Evolutionary conservation across 768 basidiomycete species (phyloP).

Genomic region (Amanita subjunquillea): DNA sequence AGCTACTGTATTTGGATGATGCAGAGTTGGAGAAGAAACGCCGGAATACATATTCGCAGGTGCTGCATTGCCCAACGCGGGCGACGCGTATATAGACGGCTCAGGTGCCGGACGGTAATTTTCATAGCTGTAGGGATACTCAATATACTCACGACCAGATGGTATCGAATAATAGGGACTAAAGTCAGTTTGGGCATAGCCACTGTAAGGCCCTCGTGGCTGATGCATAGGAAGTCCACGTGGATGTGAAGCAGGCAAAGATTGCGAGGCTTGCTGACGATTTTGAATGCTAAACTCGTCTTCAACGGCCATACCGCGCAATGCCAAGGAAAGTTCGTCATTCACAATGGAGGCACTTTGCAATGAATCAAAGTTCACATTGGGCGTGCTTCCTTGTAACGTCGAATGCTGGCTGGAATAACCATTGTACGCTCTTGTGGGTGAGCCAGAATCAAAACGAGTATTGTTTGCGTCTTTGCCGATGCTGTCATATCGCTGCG

Average conservation of each 20-base stretch:
- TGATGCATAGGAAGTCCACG: conserved; percentile 24
- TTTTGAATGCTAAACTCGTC: conserved; percentile 16
- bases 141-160: conserved; percentile 40
- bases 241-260: conserved; percentile 18
- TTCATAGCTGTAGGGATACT: conserved; percentile 51
- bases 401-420: conserved; percentile 15
- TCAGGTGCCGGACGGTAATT: conserved; percentile 28
- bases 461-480: conserved; percentile 28
- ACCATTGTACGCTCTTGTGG: conserved; percentile 27
- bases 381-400: conserved; percentile 4
- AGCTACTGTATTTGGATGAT: conserved; percentile 25
- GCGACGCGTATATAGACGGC: conserved; percentile 38
- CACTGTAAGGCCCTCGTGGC: conserved; percentile 5
- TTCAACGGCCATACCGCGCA: conserved; percentile 38
- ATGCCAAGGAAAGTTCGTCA: conserved; percentile 42
- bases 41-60: conserved; percentile 40
- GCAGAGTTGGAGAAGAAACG: conserved; percentile 29
- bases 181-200: conserved; percentile 30
- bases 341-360: conserved; percentile 32
- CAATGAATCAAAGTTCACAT: conserved; percentile 11
- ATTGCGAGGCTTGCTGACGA: conserved; percentile 11
- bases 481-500: conserved; percentile 41
- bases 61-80: conserved; percentile 32
- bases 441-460: conserved; percentile 34
- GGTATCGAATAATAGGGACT: conserved; percentile 46